Percentiles rank a stretch among this genome's conserved stretches.
phyloP scores from a whole-genome alignment of 2,329 filamentous ascomycete species.

The Aspergillus sp. region DNA sequence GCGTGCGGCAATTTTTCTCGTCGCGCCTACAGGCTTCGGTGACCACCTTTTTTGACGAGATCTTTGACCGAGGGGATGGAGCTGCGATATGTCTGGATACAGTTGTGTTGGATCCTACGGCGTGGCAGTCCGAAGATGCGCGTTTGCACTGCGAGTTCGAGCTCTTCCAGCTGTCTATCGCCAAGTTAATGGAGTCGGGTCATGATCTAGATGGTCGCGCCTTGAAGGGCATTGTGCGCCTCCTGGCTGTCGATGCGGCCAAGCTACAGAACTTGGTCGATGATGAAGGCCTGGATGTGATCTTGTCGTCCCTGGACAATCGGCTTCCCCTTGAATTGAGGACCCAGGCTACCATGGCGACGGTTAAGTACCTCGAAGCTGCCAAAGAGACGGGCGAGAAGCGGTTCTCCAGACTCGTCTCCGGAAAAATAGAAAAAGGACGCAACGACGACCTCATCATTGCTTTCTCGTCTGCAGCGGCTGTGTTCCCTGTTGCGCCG shows the following conservation, averaged over 20 bases:
- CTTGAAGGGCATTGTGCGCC: slow-evolving; percentile 50
- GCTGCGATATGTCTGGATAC: slow-evolving; percentile 39
- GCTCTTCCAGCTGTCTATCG: slow-evolving; percentile 59
- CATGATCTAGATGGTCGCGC: slow-evolving; percentile 59
- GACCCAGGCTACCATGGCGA: slow-evolving; percentile 71
- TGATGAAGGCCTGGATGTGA: slow-evolving; percentile 68
- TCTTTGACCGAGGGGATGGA: slow-evolving; percentile 40
- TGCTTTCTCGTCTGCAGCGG: slow-evolving; percentile 84
- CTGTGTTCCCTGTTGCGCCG: slow-evolving; percentile 77
- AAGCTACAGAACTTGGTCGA: slow-evolving; percentile 45
- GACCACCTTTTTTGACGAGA: slow-evolving; percentile 40
- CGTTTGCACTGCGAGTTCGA: slow-evolving; percentile 38
- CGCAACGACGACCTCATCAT: slow-evolving; percentile 83
- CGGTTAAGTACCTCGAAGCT: slow-evolving; percentile 73
- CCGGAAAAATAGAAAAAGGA: slow-evolving; percentile 57
- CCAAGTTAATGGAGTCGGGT: slow-evolving; percentile 82
- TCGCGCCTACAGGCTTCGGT: slow-evolving; percentile 34
- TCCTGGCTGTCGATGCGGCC: slow-evolving; percentile 47
- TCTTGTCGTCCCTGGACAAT: slow-evolving; percentile 80
- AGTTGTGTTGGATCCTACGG: slow-evolving; percentile 36
- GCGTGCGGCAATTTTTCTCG: slow-evolving; percentile 36
- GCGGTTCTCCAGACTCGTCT: slow-evolving; percentile 66
- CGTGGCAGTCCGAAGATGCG: slow-evolving; percentile 37
- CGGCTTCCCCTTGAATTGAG: slow-evolving; percentile 63
- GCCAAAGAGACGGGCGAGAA: slow-evolving; percentile 61